Percentiles rank a stretch among this genome's conserved stretches.
phyloP scores from a whole-genome alignment of 345 rosid species.

The Eucalyptus pauciflora region DNA sequence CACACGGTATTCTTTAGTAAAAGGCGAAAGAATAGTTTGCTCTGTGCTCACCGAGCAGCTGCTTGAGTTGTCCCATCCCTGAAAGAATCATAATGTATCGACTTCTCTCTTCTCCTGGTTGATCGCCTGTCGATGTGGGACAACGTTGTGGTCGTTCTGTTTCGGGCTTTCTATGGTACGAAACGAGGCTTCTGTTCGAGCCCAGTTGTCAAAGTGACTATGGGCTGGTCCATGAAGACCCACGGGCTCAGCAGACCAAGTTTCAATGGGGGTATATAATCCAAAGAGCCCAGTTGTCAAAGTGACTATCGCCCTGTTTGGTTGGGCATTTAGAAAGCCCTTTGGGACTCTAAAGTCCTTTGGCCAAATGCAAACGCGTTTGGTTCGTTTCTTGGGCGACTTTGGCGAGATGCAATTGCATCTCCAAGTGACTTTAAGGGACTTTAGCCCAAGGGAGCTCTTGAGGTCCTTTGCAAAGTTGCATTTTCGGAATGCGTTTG shows the following conservation, averaged over 20 bases:
- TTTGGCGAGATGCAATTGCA: no score
- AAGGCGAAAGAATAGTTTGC: conserved; percentile 45
- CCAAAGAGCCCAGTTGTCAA: no score
- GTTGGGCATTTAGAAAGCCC: no score
- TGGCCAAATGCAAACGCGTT: no score
- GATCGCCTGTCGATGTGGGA: background rate
- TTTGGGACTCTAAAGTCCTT: no score
- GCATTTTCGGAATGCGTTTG: no score
- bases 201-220: background rate
- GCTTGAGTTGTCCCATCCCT: rapidly evolving
- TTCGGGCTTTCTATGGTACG: background rate
- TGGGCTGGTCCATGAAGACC: background rate
- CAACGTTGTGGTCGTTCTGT: background rate
- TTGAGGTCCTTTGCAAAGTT: no score
- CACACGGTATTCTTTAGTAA: conserved; percentile 37
- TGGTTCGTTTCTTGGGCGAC: no score
- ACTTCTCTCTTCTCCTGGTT: background rate
- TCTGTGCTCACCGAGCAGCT: conserved; percentile 5
- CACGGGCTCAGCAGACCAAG: background rate
- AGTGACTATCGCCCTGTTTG: no score
- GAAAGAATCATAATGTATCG: background rate
- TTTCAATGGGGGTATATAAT: background rate
- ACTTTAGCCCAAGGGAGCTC: no score
- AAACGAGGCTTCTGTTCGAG: background rate
- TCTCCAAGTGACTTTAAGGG: no score